These are phyloP conservation scores for Starmerella ratchasimensis DNA, from an alignment of 805 yeast genomes.

Conservation along the genomic window DNA sequence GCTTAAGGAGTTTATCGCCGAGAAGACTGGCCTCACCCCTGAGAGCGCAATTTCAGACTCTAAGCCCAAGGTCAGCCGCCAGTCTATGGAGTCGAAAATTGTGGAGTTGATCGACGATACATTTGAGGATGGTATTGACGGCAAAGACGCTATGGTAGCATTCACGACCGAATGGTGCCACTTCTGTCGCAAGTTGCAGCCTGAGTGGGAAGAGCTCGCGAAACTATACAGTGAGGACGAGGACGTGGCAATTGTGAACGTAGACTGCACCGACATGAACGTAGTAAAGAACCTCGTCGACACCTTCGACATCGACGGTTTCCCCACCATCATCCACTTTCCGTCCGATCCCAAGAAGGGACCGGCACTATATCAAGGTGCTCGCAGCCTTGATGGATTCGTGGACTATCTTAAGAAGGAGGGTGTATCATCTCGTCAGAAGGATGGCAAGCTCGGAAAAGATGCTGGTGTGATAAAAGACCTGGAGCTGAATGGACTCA, in stretches of 20 bases:
- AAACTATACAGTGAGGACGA: conserved; percentile 32
- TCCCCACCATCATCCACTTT: conserved; percentile 46
- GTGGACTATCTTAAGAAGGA: conserved; percentile 35
- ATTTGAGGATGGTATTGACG: conserved; percentile 32
- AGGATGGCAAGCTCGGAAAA: conserved; percentile 30
- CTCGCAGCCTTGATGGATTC: conserved; percentile 37
- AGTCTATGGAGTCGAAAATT: conserved; percentile 6
- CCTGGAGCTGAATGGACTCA: conserved; percentile 23
- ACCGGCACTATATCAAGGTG: conserved; percentile 34
- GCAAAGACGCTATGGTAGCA: conserved; percentile 33
- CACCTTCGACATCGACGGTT: conserved; percentile 32
- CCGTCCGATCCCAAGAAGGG: conserved; percentile 18
- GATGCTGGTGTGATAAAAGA: conserved; percentile 32
- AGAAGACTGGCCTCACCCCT: conserved; percentile 26
- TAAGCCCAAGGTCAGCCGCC: conserved; percentile 4
- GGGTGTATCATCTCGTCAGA: conserved; percentile 31
- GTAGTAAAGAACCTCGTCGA: conserved; percentile 29
- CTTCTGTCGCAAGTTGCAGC: conserved; percentile 41
- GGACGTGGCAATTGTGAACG: conserved; percentile 33
- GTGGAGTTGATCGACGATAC: conserved; percentile 29
- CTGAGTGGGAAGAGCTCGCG: conserved; percentile 39
- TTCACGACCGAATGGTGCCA: conserved; percentile 55
- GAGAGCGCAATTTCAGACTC: not conserved
- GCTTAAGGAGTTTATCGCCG: conserved; percentile 36
- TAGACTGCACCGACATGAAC: conserved; percentile 34